Percentiles rank a stretch among this genome's conserved stretches.
Evolutionary conservation across 108 stramenopile genomes (phyloP).

Genomic region (Nitzschia sp.): DNA sequence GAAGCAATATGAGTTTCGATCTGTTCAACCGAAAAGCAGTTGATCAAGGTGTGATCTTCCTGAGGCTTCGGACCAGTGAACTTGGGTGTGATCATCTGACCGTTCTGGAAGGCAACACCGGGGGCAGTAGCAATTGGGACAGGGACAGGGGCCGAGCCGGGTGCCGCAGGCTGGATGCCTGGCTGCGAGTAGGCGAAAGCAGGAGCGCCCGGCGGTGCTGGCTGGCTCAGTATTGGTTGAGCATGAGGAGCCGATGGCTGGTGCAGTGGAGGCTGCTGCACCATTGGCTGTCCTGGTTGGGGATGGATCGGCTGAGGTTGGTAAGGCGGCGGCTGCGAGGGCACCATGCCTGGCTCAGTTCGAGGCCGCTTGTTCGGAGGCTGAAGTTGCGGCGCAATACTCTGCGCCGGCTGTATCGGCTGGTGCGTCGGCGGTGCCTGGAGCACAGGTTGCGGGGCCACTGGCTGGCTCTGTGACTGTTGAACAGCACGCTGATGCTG

Average conservation of each 20-base stretch:
- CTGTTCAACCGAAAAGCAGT: conserved; percentile 91
- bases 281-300: conserved; percentile 14
- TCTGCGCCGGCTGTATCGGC: neutral
- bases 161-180: neutral
- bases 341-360: conserved; percentile 18
- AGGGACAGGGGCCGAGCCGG: conserved; percentile 6
- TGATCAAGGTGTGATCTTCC: conserved; percentile 94
- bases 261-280: conserved; percentile 16
- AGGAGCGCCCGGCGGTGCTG: conserved; percentile 9
- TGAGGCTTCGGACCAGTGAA: conserved; percentile 85
- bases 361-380: conserved; percentile 42
- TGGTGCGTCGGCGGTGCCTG: conserved; percentile 32
- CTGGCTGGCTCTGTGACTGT: conserved; percentile 37
- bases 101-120: conserved; percentile 67
- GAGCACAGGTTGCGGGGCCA: conserved; percentile 25
- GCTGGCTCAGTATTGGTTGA: neutral
- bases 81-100: conserved; percentile 72
- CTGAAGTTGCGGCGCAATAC: conserved; percentile 19
- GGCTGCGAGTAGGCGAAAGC: neutral
- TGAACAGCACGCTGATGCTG: conserved; percentile 78
- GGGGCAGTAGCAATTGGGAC: conserved; percentile 20
- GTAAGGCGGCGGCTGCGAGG: conserved; percentile 18
- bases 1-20: conserved; percentile 94
- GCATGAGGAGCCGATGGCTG: conserved; percentile 17
- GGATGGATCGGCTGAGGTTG: conserved; percentile 22